Percentiles rank a stretch among this genome's conserved stretches.
Evolutionary conservation across 2,329 filamentous ascomycete species (phyloP).

Genomic region (Colletotrichum agaves): DNA sequence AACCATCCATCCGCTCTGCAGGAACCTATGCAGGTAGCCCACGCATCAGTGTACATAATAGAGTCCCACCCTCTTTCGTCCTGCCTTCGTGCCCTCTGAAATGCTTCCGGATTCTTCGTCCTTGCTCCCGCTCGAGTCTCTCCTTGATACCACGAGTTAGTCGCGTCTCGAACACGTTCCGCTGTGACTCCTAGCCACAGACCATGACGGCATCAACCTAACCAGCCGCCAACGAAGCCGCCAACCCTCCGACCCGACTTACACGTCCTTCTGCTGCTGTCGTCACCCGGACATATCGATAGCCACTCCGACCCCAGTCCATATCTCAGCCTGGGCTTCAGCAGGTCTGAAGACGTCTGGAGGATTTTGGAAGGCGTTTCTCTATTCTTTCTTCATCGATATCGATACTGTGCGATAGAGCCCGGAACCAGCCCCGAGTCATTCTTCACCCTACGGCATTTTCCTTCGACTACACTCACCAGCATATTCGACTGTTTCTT

Average conservation of each 20-base stretch:
- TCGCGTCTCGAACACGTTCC: constrained; percentile 4
- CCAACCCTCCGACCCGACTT: constrained; percentile 15
- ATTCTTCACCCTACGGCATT: not conserved
- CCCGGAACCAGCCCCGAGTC: not conserved
- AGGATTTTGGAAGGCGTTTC: constrained; percentile 8
- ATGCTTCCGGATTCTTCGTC: constrained; percentile 25
- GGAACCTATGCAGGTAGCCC: constrained; percentile 11
- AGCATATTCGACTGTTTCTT: constrained; percentile 1
- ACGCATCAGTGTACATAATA: constrained; percentile 36
- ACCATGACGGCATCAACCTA: constrained; percentile 33
- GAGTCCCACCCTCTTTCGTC: constrained; percentile 33
- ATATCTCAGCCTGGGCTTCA: constrained; percentile 18
- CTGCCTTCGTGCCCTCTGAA: constrained; percentile 11
- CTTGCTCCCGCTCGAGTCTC: constrained; percentile 34
- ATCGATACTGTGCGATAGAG: not conserved
- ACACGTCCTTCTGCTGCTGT: not conserved
- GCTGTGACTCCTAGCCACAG: constrained; percentile 10
- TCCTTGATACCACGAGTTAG: constrained; percentile 36
- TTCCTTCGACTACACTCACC: not conserved
- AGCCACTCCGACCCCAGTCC: not conserved
- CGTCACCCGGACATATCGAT: not conserved
- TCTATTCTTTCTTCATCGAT: not conserved
- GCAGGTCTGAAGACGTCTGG: constrained; percentile 27
- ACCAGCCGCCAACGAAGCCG: constrained; percentile 7
- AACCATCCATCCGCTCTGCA: constrained; percentile 24